Base-by-base conservation (phyloP, 2,329 filamentous ascomycete species). In the Aspergillus sp. region DNA sequence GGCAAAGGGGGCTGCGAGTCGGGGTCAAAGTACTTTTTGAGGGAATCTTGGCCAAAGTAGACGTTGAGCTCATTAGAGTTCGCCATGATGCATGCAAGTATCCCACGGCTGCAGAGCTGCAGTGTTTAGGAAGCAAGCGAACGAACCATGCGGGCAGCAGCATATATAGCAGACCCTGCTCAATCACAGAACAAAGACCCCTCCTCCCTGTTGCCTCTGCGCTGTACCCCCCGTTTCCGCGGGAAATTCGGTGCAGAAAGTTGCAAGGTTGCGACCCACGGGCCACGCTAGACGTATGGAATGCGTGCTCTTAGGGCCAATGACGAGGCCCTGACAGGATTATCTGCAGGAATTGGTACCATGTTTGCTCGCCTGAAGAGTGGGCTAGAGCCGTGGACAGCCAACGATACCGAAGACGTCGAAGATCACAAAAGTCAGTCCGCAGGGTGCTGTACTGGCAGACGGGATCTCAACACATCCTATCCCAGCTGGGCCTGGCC, bases 11-110 rank as follows among this genome's bases (percentile, higher is more conserved):
- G 86, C 25, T 82, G 79, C 1, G 72, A 76, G 57, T 88, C 84
- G 0, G 87, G 86, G 64, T 89, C 76, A 66, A 86, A 88, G 71
- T 87, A 89, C 22, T 86, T 75, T 51, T 77, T 80, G 61, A 89
- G 69, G 4, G 86, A 83, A 66, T 87, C 79, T 8, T 83, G 79
- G 3, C 87, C 87, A 45, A 77, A 82, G 71, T 84, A 89, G 11
- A 87, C 82, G 68, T 89, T 89, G 56, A 80, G 73, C 41, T 71
- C 69, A 53, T 78, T 79, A 31, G 56, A 54, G 51, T 70, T 66
- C 25, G 68, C n/a, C 72, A 73, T 73, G 31, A 41, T 52, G 43
- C 48, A 58, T 45, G 31, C 30, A 30, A n/a, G 31, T 43, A 34
- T 8, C 34, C 34, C 34, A 41, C 17, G 45, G 25, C 43, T 31